Conservation (phyloP, 148 eudicot species). For the Spergularia bocconei region DNA sequence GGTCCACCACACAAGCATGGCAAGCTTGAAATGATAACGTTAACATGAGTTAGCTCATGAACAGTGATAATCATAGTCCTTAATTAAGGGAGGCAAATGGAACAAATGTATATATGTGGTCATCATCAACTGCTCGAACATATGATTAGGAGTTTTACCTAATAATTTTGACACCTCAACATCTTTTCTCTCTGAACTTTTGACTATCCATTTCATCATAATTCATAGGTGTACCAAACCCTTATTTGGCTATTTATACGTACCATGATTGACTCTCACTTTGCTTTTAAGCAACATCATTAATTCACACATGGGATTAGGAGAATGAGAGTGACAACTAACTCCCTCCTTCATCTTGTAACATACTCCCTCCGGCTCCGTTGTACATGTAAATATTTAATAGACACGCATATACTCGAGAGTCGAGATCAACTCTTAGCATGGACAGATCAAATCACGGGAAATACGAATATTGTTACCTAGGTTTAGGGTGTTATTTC, state of each 20-base stretch:
- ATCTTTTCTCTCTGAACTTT: not conserved
- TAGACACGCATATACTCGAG: too few relatives aligned
- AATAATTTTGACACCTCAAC: conserved; percentile 2
- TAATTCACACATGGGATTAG: not conserved
- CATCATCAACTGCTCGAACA: not conserved
- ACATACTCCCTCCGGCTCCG: too few relatives aligned
- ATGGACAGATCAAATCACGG: too few relatives aligned
- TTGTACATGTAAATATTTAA: too few relatives aligned
- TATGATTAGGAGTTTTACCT: not conserved
- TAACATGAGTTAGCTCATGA: too few relatives aligned
- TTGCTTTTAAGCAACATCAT: conserved; percentile 19
- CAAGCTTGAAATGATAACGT: too few relatives aligned
- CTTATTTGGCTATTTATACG: not conserved
- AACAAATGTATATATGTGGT: not conserved
- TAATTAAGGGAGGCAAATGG: not conserved
- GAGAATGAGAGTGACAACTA: not conserved
- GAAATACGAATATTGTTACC: too few relatives aligned
- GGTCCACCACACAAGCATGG: too few relatives aligned
- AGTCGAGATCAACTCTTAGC: too few relatives aligned
- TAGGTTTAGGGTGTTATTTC: not conserved
- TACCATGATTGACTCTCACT: not conserved
- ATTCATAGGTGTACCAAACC: conserved; percentile 8
- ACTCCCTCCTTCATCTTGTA: not conserved
- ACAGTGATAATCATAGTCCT: too few relatives aligned
- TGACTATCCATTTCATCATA: not conserved